Evolutionary conservation across 345 rosid species (phyloP), one percentile per base, ranked within the genome.

Genomic region (Eutrema heterophyllum): DNA sequence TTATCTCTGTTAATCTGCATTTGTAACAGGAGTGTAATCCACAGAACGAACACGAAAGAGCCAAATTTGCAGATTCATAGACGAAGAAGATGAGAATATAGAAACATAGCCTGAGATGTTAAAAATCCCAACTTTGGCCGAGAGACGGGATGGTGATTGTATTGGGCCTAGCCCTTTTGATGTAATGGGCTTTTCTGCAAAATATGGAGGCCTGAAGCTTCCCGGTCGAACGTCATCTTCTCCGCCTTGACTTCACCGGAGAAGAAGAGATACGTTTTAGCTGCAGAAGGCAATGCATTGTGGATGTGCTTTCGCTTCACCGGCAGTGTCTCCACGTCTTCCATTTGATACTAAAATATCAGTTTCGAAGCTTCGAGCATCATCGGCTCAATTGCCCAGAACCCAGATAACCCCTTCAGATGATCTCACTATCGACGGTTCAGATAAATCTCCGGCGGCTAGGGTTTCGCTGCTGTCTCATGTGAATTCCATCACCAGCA

Each of bases 401-500:
- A 15, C 63, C 46, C 81, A 76, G 58, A 67, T 43, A 24, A 65
- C 64, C 30, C 53, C 13, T 61, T 45, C 64, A 29, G 64, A 33
- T 68, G 41, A 67, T 30, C 32, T 52, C 45, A 16, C 35, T 7
- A 51, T 46, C 5, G 50, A 77, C 1, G 76, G 9, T 49, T 57
- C 7, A 4, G 83, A 45, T 44, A 63, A 38, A 41, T 55, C 51
- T 29, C 65, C 46, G 11, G 32, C n/a, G 60, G 43, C 5, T 40
- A 75, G 33, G 46, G 78, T 73, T 64, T 16, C 74, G 3, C 69
- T 86, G 24, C 91, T 87, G 13, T 79, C 81, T 33, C 84, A 83
- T 72, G 80, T 87, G 18, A 76, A 85, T 7, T 79, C 78, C 62
- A 85, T 94, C 50, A 70, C 87, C 3, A 89, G 97, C 80, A 79